Evolutionary conservation across 192 early-diverging fungal genomes (phyloP).

Genomic region (Mortierella hygrophila): DNA sequence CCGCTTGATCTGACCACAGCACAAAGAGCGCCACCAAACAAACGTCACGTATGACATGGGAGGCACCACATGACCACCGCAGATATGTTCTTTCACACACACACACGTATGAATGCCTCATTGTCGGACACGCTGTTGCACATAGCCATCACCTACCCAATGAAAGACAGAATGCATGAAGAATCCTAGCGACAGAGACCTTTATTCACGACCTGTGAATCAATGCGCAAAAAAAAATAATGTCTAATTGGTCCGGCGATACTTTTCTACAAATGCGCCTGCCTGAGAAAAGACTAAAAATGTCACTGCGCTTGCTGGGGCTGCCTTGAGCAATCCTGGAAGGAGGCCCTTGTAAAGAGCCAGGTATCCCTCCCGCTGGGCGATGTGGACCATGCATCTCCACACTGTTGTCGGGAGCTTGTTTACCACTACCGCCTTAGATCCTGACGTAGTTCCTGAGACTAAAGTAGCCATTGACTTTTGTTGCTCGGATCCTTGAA

Average conservation of each 20-base stretch:
- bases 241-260: background rate
- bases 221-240: too few species aligned
- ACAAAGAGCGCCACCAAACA: too few species aligned
- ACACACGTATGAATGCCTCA: too few species aligned
- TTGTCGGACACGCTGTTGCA: too few species aligned
- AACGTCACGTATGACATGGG: too few species aligned
- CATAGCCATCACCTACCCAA: too few species aligned
- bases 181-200: too few species aligned
- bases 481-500: constrained; percentile 58
- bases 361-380: constrained; percentile 76
- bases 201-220: too few species aligned
- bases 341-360: constrained; percentile 91
- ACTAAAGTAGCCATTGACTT: background rate
- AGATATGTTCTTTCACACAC: too few species aligned
- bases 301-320: constrained; percentile 85
- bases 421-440: background rate
- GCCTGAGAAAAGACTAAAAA: constrained; percentile 87
- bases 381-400: constrained; percentile 73
- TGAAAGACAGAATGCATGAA: too few species aligned
- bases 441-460: constrained; percentile 39
- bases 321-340: constrained; percentile 90
- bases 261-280: constrained; percentile 63
- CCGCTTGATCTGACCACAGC: too few species aligned
- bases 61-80: too few species aligned
- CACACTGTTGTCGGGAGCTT: constrained; percentile 67